Evolutionary conservation across 2,329 filamentous ascomycete genomes (phyloP), one percentile per base, ranked within the genome.

Genomic region (Grosmannia clavigera): DNA sequence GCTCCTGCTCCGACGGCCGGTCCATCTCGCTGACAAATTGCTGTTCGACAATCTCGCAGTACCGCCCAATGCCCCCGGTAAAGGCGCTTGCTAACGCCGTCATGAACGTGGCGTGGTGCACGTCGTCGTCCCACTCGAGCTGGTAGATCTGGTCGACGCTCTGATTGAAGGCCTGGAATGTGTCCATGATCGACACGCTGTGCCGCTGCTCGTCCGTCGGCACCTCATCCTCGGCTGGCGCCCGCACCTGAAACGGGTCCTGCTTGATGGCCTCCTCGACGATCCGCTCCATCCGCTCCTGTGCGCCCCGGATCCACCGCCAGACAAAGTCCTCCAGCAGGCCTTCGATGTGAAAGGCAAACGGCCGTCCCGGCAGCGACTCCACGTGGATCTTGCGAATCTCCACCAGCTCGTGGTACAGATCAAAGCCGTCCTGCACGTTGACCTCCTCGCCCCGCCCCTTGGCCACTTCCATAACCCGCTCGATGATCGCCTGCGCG

Each of bases 41-140:
- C 66, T 87, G 84, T 67, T 97, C 94, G 31, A 97, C 78, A 54
- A 92, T 77, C 69, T 99, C 94, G 70, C 94, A 99, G 71, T 99
- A 99, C 66, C 85, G 84, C 14, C 88, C 86, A 55, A 99, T 82
- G 22, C 90, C 92, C 55, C 82, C 80, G 2, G 92, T 87, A 62
- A 97, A 90, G 0, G 87, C 86, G 67, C 91, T 95, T 16, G 92
- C 86, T 19, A 96, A 77, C 2, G 90, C 84, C 19, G 94, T 99
- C 92, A 97, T 97, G 73, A 99, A 99, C 63, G 92, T 90, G 48
- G 94, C 92, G 70, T 96, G 89, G 65, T 96, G 92, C 46, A 95
- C 79, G 68, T 96, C 90, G 70, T 97, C 90, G 64, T 91, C 87
- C 94, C 94, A 99, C 62, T 92, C 84, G 12, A 99, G 79, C 66